Percentiles rank a stretch among this genome's conserved stretches.
These are phyloP conservation scores for Trichophyton rubrum DNA, from an alignment of 2,329 filamentous ascomycete genomes.

Conservation along the genomic window DNA sequence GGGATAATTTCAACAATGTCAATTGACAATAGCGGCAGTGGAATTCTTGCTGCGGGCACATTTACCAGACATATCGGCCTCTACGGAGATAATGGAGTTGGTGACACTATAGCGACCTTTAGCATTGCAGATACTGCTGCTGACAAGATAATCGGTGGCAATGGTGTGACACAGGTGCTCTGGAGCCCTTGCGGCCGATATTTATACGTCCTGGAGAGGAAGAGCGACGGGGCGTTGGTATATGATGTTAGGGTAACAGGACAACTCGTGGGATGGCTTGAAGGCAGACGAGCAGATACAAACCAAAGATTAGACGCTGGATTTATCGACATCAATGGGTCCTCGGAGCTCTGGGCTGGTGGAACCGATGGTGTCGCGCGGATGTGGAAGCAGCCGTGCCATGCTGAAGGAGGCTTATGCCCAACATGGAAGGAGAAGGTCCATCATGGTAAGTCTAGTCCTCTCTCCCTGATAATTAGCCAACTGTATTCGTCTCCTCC, in stretches of 20 bases:
- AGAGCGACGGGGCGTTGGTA: slow-evolving; percentile 43
- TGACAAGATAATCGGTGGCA: slow-evolving; percentile 33
- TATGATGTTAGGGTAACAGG: slow-evolving; percentile 48
- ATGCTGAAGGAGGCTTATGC: slow-evolving; percentile 28
- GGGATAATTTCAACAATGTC: slow-evolving; percentile 44
- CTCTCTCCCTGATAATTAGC: not conserved
- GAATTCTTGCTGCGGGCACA: slow-evolving; percentile 46
- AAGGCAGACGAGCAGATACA: slow-evolving; percentile 34
- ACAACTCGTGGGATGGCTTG: slow-evolving; percentile 39
- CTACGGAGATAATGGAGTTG: slow-evolving; percentile 40
- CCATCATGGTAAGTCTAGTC: slow-evolving; percentile 31
- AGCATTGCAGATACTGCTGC: slow-evolving; percentile 31
- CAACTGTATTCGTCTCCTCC: not conserved
- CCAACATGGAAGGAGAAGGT: slow-evolving; percentile 34
- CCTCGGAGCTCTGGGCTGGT: slow-evolving; percentile 47
- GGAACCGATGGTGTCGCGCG: slow-evolving; percentile 44
- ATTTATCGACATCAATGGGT: slow-evolving; percentile 27
- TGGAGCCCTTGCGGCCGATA: slow-evolving; percentile 49
- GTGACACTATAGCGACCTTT: slow-evolving; percentile 41
- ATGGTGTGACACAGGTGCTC: slow-evolving; percentile 43
- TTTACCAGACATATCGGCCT: slow-evolving; percentile 44
- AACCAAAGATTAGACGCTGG: slow-evolving; percentile 48
- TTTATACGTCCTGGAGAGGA: slow-evolving; percentile 46
- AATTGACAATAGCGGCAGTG: slow-evolving; percentile 31
- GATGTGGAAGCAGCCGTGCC: slow-evolving; percentile 38